Evolutionary conservation across 2,329 filamentous ascomycete species (phyloP), one percentile per base, ranked within the genome.

Genomic region (Microsporum canis): DNA sequence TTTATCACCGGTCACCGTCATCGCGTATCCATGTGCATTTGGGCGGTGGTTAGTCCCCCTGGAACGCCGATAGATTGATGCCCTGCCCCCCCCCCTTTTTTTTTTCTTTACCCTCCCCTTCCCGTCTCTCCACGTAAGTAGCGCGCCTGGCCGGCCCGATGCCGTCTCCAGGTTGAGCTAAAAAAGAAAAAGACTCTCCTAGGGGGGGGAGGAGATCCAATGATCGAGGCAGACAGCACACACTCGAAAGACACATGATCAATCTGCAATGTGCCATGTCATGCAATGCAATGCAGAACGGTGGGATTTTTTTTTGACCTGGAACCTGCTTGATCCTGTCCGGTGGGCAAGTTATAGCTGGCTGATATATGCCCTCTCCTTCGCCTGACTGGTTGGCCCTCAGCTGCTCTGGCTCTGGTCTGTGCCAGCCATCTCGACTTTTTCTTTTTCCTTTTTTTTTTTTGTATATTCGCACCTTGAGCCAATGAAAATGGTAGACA

Each of bases 191-290:
- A 43, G 39, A n/a, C 14, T n/a, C 39, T 43, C 39, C 39, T 43
- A 39, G 36, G 45, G 17, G 45, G 45, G 27, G 23, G 10, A 10
- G 45, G 2, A 39, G 45, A 49, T 27, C 49, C 49, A 49, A 49
- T 49, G 23, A 10, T 5, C 27, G 31, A 31, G 17, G 49, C 49
- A n/a, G 7, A 31, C 49, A 55, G 49, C 33, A n/a, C 29, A 34
- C 33, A 34, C 29, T 36, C 31, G 31, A 29, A 49, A 49, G 49
- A 55, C 49, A 55, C 49, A 55, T 55, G 49, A 55, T 36, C 49
- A 55, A 55, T 55, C 49, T 55, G 49, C 49, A 55, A 55, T 55
- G 49, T 55, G 49, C 49, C 49, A 55, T 55, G 49, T 55, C 33
- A 55, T 55, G 49, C 49, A 55, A 55, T 55, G 49, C 49, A 55